Base-by-base conservation (phyloP, 1,139 yeast genomes). In the Taphrina sp. region DNA sequence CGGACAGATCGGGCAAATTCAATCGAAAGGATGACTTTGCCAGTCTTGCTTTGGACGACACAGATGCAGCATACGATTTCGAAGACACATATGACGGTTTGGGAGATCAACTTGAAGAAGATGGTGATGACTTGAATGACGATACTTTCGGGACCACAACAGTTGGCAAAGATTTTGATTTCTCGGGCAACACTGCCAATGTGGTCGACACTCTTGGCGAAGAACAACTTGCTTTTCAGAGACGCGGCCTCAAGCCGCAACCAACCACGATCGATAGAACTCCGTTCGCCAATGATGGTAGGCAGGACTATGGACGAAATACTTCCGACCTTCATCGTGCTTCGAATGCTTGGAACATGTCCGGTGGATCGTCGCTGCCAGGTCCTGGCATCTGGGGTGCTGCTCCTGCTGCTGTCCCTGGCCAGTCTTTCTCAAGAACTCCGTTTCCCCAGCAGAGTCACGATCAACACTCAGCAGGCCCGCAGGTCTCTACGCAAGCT, bases 71-170 rank as follows among this genome's bases (percentile, higher is more conserved):
- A 24, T 79, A 77, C 64, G 94, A 85, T 65, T 89, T 86, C 66
- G 94, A 87, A 64, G 95, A 88, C 54, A 83, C 95, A 16, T 86
- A 85, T 67, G 87, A 84, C 61, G 90, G 90, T 2, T 76, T 85
- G 58, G 92, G 89, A 1, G 86, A 79, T 28, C 76, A 76, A 59
- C 76, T 79, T 47, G 77, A 76, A 43, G 94, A 85, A 61, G 82
- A 79, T 33, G 89, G 83, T 59, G 96, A 89, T 67, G 89, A 83
- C 54, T 75, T 87, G 65, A 90, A 90, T 67, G 85, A 82, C 60
- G 95, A 87, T 66, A 90, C 97, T 0, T 90, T 90, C 72, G 96
- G 96, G 44, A 72, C 76, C 5, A 76, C 69, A 16, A 29, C 72
- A 75, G 70, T 83, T 46, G 65, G 62, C 31, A 79, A 81, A 59